Conservation (phyloP, 1,139 yeast genomes). For the Candida tetrigidarum region DNA sequence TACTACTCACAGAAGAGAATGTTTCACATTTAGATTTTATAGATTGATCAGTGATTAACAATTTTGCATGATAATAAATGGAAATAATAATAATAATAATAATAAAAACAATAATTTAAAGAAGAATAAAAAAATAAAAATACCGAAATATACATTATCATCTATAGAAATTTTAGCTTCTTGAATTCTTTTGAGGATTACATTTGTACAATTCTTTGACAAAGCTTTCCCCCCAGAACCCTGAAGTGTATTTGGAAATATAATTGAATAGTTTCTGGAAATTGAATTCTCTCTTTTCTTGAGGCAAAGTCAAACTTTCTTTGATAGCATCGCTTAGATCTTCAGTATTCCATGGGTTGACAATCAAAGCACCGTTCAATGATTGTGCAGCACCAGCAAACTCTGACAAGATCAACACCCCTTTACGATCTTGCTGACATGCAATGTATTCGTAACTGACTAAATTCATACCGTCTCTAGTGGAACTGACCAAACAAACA, state of each 20-base stretch:
- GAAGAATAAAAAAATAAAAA: background rate
- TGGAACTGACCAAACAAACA: slow-evolving; percentile 89
- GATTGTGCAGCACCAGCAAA: slow-evolving; percentile 99
- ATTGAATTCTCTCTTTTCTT: slow-evolving; percentile 75
- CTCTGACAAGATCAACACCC: slow-evolving; percentile 85
- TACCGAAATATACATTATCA: slow-evolving; percentile 1
- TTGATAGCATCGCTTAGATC: slow-evolving; percentile 85
- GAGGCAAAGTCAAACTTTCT: slow-evolving; percentile 85
- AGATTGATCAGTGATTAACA: slow-evolving; percentile 8
- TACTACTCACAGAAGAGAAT: slow-evolving; percentile 16
- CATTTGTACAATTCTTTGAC: slow-evolving; percentile 78
- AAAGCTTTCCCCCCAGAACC: slow-evolving; percentile 96
- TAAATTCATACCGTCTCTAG: slow-evolving; percentile 98
- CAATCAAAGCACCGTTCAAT: slow-evolving; percentile 88
- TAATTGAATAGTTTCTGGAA: slow-evolving; percentile 84
- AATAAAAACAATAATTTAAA: background rate
- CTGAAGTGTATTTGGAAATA: slow-evolving; percentile 90
- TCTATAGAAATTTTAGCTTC: slow-evolving; percentile 1
- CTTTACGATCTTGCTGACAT: slow-evolving; percentile 87
- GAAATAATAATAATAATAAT: background rate
- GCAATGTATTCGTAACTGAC: slow-evolving; percentile 97
- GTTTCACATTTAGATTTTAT: slow-evolving; percentile 11
- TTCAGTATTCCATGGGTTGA: slow-evolving; percentile 98
- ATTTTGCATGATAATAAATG: background rate
- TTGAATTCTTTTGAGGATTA: slow-evolving; percentile 12